A percentile compares a stretch with the other conserved stretches of the same genome.
phyloP scores from a whole-genome alignment of 345 rosid species.

The Eutrema yunnanense region DNA sequence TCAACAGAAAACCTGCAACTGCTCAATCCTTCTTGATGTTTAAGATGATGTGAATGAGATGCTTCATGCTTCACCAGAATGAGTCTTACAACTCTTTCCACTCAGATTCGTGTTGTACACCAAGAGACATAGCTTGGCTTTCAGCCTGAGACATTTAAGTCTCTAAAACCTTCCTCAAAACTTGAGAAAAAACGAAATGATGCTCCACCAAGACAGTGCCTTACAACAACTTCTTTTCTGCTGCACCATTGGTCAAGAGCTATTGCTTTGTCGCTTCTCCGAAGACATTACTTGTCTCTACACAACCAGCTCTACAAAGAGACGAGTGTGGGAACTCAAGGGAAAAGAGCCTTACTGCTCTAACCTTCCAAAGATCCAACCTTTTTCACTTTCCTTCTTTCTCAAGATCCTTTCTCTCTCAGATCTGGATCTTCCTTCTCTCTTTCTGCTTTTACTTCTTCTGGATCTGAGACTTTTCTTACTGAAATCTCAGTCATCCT shows the following conservation, averaged over 20 bases:
- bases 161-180: not conserved
- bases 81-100: not conserved
- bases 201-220: slow-evolving; percentile 3
- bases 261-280: not conserved
- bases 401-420: not conserved
- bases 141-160: not conserved
- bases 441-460: not conserved
- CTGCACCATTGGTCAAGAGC: not conserved
- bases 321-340: too few species aligned
- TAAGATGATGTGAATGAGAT: not conserved
- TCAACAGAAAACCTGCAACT: not conserved
- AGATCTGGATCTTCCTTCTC: not conserved
- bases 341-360: too few species aligned
- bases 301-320: not conserved
- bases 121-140: not conserved
- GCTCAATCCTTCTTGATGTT: not conserved
- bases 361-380: too few species aligned
- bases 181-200: not conserved
- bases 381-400: too few species aligned
- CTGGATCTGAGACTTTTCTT: too few species aligned
- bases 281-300: too few species aligned
- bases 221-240: not conserved
- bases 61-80: not conserved
- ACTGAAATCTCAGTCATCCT: not conserved
- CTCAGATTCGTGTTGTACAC: not conserved